These are phyloP conservation scores for Cercospora sp. DNA, from an alignment of 2,329 filamentous ascomycete species.

Conservation along the genomic window DNA sequence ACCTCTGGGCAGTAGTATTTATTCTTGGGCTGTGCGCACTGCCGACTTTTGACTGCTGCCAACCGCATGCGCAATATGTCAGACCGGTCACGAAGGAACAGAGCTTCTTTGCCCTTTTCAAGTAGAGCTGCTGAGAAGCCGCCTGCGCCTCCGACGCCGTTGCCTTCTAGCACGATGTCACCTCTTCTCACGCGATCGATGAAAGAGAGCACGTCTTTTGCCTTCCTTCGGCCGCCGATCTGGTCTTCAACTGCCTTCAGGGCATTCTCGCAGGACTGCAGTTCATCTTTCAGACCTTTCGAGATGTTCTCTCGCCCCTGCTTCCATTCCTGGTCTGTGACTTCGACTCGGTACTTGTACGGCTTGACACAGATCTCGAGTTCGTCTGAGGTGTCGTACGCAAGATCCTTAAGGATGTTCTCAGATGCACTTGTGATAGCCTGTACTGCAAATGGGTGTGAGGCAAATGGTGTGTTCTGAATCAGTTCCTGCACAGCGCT, in stretches of 20 bases:
- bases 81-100: conserved; percentile 89
- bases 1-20: conserved; percentile 97
- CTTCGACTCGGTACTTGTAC: conserved; percentile 96
- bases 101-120: conserved; percentile 77
- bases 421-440: conserved; percentile 89
- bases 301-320: conserved; percentile 81
- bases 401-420: conserved; percentile 86
- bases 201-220: conserved; percentile 86
- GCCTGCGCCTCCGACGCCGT: conserved; percentile 78
- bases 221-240: conserved; percentile 79
- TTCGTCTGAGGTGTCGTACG: conserved; percentile 96
- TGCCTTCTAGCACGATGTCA: conserved; percentile 80
- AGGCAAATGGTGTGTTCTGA: conserved; percentile 76
- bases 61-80: conserved; percentile 90
- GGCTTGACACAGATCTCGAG: conserved; percentile 99
- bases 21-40: conserved; percentile 79
- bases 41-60: conserved; percentile 82
- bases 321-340: conserved; percentile 86
- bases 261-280: conserved; percentile 79
- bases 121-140: conserved; percentile 88
- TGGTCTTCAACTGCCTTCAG: conserved; percentile 71
- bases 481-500: conserved; percentile 78
- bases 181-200: conserved; percentile 87
- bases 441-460: conserved; percentile 87
- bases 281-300: conserved; percentile 79